Evolutionary conservation across 129 eudicot species (phyloP), one percentile per base, ranked within the genome.

Genomic region (Calendula officinalis): DNA sequence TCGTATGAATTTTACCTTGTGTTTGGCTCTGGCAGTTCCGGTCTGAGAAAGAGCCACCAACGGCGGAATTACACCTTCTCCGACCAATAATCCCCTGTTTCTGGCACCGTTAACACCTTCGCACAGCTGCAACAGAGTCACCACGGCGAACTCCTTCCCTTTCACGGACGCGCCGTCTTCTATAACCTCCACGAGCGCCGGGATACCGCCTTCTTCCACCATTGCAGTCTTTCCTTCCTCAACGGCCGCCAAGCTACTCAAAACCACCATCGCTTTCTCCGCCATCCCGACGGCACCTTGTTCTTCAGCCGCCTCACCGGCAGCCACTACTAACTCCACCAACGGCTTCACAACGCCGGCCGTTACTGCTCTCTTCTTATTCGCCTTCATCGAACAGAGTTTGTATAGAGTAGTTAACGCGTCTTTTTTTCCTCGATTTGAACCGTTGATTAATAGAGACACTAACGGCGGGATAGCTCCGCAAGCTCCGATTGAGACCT

Each of bases 391-490:
- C 0, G 87, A 78, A 35, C 98, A 92, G 13, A 92, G 52, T 69
- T 92, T 92, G 38, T 92, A 92, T 47, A 92, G 71, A 15, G 98
- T 92, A 11, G 98, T 92, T 16, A 92, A 70, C 3, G 98, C 96
- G 41, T 92, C 98, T 51, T 92, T 92, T 75, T 88, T 92, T 38
- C 96, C 96, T 37, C 99, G 52, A 7, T 38, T 74, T 1, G 89
- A 73, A 16, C 99, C 99, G 30, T 56, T 75, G 14, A 81, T 81
- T 39, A 92, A 38, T 71, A 92, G 40, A 30, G 77, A 72, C 17
- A 92, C 95, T 48, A 92, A 40, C 1, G 96, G 99, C 46, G 99
- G 91, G 0, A 92, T 92, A 17, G 99, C 99, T 13, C 99, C 99
- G 41, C 84, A 83, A n/a, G 99, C 99, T 2, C 99, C 99, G 15